Base-by-base conservation (phyloP, 2,329 filamentous ascomycete genomes). In the Botryotinia convoluta region DNA sequence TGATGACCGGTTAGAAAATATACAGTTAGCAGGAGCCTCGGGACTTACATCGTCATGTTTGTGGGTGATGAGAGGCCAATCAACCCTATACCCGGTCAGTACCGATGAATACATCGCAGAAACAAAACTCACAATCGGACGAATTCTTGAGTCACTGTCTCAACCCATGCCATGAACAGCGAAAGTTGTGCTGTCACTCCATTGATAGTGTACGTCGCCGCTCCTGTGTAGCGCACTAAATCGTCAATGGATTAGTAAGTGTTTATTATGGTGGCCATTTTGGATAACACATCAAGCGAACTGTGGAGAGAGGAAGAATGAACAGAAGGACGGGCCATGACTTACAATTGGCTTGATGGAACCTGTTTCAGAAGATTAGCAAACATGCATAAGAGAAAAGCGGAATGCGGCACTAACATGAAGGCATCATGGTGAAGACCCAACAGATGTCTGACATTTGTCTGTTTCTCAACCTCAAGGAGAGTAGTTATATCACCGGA, bases 391-490 rank as follows among this genome's bases (percentile, higher is more conserved):
- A 20, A 29, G 3, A 26, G 20, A 16, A 22, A 26, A 20, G 35
- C 20, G n/a, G 48, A 32, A 32, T 5, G 37, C 20, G 37, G 3
- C 7, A 69, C 65, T 57, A 9, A 69, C 78, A 79, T 79, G 63
- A 65, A 77, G n/a, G 78, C 73, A 67, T 79, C 78, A 39, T 77
- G 75, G 45, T 76, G 84, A 4, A 90, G 82, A 14, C 84, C 85
- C 59, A 90, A 83, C 45, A 90, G 81, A 77, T 90, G 86, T 51
- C 87, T 85, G 57, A 86, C 85, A 63, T 87, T 89, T 69, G 86
- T 86, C 10, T 82, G 79, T 70, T 84, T 83, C 65, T 89, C 87
- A 37, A 85, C 81, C 4, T 80, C 79, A 26, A 90, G 82, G 4
- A 90, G 83, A 76, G 85, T 82, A 2, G 82, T 80, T 75, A 90